Percentiles rank a stretch among this genome's conserved stretches.
These are phyloP conservation scores for Gyrodon lividus DNA, from an alignment of 768 basidiomycete genomes.

Conservation along the genomic window DNA sequence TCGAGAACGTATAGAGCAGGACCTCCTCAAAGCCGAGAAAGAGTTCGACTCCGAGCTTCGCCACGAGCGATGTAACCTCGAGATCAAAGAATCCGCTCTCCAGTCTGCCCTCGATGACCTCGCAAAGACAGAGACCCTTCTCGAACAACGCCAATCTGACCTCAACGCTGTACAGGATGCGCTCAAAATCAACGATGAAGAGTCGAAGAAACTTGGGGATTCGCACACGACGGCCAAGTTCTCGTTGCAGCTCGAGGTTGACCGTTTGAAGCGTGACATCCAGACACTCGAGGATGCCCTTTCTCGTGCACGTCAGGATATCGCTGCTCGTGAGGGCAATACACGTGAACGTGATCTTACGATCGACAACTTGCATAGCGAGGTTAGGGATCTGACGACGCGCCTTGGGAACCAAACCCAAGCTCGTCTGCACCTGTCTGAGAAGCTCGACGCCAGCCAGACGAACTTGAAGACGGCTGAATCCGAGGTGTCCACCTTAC, in stretches of 20 bases:
- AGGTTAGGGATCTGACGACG: constrained; percentile 76
- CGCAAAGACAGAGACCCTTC: constrained; percentile 57
- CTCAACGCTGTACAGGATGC: constrained; percentile 69
- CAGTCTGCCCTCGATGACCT: constrained; percentile 64
- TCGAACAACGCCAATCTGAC: constrained; percentile 75
- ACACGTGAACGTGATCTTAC: constrained; percentile 68
- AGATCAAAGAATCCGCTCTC: constrained; percentile 68
- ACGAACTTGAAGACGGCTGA: constrained; percentile 65
- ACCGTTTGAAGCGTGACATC: constrained; percentile 81
- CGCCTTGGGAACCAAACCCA: constrained; percentile 86
- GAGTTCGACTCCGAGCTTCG: constrained; percentile 63
- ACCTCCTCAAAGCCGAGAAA: constrained; percentile 56
- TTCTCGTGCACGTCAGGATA: constrained; percentile 62
- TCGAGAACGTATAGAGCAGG: constrained; percentile 53
- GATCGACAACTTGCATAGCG: constrained; percentile 73
- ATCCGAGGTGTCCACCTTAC: constrained; percentile 57
- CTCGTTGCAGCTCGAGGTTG: constrained; percentile 87
- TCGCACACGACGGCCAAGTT: constrained; percentile 79
- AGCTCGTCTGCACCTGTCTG: constrained; percentile 78
- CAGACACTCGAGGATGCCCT: constrained; percentile 80
- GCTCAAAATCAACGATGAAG: constrained; percentile 68
- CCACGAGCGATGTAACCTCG: constrained; percentile 59
- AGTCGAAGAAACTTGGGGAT: constrained; percentile 80
- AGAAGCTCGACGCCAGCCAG: constrained; percentile 81
- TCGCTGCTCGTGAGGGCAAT: constrained; percentile 63